These are phyloP conservation scores for Paramecium tetraurelia DNA, from an alignment of 73 alveolate species.

Conservation along the genomic window DNA sequence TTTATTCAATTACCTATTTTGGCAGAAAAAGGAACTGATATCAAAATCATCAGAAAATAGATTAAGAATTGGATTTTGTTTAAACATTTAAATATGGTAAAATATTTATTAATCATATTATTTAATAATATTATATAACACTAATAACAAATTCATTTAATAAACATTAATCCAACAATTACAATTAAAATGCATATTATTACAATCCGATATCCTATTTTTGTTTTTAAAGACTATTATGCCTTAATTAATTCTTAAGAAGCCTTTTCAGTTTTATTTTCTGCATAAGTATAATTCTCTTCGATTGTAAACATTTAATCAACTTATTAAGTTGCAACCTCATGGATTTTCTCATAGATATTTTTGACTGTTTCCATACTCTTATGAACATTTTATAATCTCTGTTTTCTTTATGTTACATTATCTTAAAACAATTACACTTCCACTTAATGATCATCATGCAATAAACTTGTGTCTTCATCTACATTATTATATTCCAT, in stretches of 20 bases:
- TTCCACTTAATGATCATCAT: neutral
- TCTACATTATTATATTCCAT: neutral
- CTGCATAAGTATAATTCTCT: neutral
- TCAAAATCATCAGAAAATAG: neutral
- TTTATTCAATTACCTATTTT: neutral
- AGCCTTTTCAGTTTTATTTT: constrained; percentile 7
- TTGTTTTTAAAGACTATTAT: neutral
- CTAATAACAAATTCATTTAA: neutral
- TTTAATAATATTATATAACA: neutral
- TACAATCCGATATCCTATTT: neutral
- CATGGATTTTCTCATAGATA: neutral
- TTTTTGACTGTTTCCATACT: neutral
- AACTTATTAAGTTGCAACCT: neutral
- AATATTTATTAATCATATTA: neutral
- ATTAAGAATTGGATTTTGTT: neutral
- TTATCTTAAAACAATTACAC: constrained; percentile 16
- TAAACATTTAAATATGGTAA: neutral
- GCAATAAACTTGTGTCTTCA: neutral
- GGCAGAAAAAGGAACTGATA: neutral
- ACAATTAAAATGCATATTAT: neutral
- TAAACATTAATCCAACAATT: neutral
- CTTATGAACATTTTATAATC: constrained; percentile 18
- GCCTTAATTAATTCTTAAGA: neutral
- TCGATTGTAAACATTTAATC: constrained; percentile 13
- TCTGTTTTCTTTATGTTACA: constrained; percentile 6